Conservation (phyloP, 345 rosid genomes). For the Arabidopsis suecica region DNA sequence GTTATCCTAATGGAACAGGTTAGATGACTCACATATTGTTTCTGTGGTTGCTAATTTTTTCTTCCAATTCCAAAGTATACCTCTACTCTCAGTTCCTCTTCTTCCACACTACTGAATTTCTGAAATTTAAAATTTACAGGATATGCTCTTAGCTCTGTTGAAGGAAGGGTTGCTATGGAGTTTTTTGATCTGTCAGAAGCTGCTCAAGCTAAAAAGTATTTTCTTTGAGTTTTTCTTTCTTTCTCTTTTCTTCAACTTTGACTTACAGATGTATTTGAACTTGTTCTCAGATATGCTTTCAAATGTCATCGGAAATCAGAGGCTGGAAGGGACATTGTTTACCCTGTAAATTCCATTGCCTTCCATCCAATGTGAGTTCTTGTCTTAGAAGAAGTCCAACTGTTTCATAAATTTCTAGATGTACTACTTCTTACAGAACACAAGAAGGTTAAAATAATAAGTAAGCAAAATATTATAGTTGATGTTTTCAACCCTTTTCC, state of each 20-base stretch:
- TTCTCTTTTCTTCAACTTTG: slow-evolving; percentile 1
- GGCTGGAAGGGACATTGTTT: slow-evolving; percentile 94
- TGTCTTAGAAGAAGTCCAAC: slow-evolving; percentile 13
- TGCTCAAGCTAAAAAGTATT: slow-evolving; percentile 96
- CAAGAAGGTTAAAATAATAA: not conserved
- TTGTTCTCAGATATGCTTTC: slow-evolving; percentile 82
- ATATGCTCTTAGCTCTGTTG: slow-evolving; percentile 98
- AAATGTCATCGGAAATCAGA: slow-evolving; percentile 98
- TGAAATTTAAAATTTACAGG: slow-evolving; percentile 60
- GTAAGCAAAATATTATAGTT: not conserved
- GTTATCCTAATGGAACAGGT: slow-evolving; percentile 99
- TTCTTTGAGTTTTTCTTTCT: not conserved
- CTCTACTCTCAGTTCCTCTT: not conserved
- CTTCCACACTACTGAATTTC: not conserved
- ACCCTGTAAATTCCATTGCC: slow-evolving; percentile 95
- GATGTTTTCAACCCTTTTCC: too few relatives aligned
- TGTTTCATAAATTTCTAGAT: slow-evolving; percentile 16
- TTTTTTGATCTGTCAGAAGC: slow-evolving; percentile 95
- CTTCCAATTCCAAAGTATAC: not conserved
- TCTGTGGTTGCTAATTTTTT: not conserved
- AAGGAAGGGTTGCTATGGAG: slow-evolving; percentile 99
- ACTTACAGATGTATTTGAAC: slow-evolving; percentile 22
- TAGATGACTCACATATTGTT: slow-evolving; percentile 30
- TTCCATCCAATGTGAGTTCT: slow-evolving; percentile 96
- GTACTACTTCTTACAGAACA: not conserved